These are phyloP conservation scores for Brassica hybrid DNA, from an alignment of 441 rosid genomes.

Conservation along the genomic window DNA sequence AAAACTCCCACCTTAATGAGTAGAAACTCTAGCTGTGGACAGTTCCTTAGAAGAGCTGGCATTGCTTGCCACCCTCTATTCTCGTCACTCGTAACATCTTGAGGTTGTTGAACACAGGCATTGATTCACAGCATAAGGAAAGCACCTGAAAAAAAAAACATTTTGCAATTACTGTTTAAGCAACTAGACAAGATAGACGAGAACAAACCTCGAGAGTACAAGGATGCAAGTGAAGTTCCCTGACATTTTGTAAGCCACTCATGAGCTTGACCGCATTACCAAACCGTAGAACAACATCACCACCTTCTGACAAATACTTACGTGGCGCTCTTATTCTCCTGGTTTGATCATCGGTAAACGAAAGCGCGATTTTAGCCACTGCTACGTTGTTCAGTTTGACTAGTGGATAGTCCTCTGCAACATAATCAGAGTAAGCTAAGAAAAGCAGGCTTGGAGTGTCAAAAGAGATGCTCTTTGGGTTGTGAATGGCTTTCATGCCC, in stretches of 20 bases:
- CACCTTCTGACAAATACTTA: not conserved
- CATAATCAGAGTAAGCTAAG: not conserved
- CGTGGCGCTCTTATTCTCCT: not conserved
- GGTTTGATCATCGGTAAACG: not conserved
- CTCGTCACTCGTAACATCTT: too few species aligned
- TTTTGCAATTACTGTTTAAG: too few species aligned
- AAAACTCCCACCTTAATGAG: not conserved
- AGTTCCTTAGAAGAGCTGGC: too few species aligned
- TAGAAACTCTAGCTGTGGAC: conserved; percentile 23
- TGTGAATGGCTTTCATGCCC: not conserved
- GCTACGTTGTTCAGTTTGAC: conserved; percentile 1
- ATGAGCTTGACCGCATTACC: conserved; percentile 13
- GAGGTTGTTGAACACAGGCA: too few species aligned
- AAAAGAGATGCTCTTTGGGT: conserved; percentile 5
- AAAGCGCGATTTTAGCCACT: not conserved
- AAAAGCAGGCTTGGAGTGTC: not conserved
- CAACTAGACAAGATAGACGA: not conserved
- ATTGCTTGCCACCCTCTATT: too few species aligned
- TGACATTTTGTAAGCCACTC: not conserved
- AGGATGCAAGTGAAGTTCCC: not conserved
- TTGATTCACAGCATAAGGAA: too few species aligned
- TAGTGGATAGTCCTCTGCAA: conserved; percentile 7
- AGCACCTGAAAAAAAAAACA: too few species aligned
- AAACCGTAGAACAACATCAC: not conserved
- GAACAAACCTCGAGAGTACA: conserved; percentile 14